Evolutionary conservation across 2,329 filamentous ascomycete genomes (phyloP).

Genomic region (Phaeophleospora eucalypticola): DNA sequence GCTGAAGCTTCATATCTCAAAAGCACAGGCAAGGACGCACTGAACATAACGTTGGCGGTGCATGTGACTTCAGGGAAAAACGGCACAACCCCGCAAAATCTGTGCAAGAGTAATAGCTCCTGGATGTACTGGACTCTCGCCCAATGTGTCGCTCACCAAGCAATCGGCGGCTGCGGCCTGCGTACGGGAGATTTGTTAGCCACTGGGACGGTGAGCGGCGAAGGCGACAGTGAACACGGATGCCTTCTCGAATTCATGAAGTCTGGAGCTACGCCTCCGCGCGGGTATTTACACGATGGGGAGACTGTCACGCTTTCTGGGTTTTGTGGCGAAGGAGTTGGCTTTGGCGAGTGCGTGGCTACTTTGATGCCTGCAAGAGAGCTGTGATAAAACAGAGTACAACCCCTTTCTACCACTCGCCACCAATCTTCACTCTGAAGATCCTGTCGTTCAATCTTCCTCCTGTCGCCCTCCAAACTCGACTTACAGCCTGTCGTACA

Average conservation of each 20-base stretch:
- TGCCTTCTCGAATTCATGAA: slow-evolving; percentile 41
- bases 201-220: slow-evolving; percentile 40
- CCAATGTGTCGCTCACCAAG: slow-evolving; percentile 42
- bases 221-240: slow-evolving; percentile 35
- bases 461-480: slow-evolving; percentile 49
- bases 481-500: slow-evolving; percentile 34
- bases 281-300: slow-evolving; percentile 39
- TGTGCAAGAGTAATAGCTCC: slow-evolving; percentile 29
- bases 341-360: slow-evolving; percentile 41
- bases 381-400: not conserved
- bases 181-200: slow-evolving; percentile 41
- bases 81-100: slow-evolving; percentile 6
- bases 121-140: slow-evolving; percentile 43
- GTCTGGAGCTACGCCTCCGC: slow-evolving; percentile 32
- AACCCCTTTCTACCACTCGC: slow-evolving; percentile 38
- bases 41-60: slow-evolving; percentile 26
- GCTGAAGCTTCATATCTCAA: slow-evolving; percentile 23
- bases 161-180: slow-evolving; percentile 38
- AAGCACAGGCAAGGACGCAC: slow-evolving; percentile 18
- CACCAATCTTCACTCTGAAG: slow-evolving; percentile 52
- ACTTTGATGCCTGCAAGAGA: slow-evolving; percentile 30
- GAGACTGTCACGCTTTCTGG: slow-evolving; percentile 38
- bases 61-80: slow-evolving; percentile 14
- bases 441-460: slow-evolving; percentile 48
- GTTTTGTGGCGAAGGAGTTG: slow-evolving; percentile 36